These are phyloP conservation scores for Baorangia bicolor DNA, from an alignment of 768 basidiomycete species.

Conservation along the genomic window DNA sequence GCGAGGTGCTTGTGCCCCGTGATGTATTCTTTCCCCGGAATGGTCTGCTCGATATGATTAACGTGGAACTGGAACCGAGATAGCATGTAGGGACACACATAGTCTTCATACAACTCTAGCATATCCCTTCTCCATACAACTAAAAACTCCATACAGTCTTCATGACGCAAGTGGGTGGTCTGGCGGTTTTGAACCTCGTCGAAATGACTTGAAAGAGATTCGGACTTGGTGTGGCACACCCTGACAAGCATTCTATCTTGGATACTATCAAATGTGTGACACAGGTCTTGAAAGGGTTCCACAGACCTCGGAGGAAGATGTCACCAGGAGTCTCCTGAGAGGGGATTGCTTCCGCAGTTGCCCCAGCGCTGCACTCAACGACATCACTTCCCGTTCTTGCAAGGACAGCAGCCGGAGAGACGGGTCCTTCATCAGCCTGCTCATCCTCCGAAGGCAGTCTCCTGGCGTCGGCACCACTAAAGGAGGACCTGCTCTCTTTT, in stretches of 20 bases:
- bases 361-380: constrained; percentile 64
- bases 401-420: constrained; percentile 64
- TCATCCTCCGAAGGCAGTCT: background rate
- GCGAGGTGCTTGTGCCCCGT: constrained; percentile 74
- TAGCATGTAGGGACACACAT: constrained; percentile 50
- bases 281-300: background rate
- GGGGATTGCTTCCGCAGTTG: constrained; percentile 35
- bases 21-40: constrained; percentile 68
- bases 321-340: constrained; percentile 42
- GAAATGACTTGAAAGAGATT: constrained; percentile 49
- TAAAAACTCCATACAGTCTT: constrained; percentile 79
- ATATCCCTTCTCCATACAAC: constrained; percentile 79
- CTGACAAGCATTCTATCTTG: constrained; percentile 90
- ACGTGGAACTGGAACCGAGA: background rate
- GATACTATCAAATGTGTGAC: constrained; percentile 14
- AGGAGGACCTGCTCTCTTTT: constrained; percentile 24
- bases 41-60: constrained; percentile 38
- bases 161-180: constrained; percentile 56
- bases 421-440: constrained; percentile 36
- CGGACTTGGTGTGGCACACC: constrained; percentile 60
- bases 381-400: constrained; percentile 55
- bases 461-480: constrained; percentile 18
- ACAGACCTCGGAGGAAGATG: constrained; percentile 72
- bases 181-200: constrained; percentile 69
- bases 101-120: constrained; percentile 83